These are phyloP conservation scores for Backusella macrospora DNA, from an alignment of 192 early-diverging fungal species.

Conservation along the genomic window DNA sequence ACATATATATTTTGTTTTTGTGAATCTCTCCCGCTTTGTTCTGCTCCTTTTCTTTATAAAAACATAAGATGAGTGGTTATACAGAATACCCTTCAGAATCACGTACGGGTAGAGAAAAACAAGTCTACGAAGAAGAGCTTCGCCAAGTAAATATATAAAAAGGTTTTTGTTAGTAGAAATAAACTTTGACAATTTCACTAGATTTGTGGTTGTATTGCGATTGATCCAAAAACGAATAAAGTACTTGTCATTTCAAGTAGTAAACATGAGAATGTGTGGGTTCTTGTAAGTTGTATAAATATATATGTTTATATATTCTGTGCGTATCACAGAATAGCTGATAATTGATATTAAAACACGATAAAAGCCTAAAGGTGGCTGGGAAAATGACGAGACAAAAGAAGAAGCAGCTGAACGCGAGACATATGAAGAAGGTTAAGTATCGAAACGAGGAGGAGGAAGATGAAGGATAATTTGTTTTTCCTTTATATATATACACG, in stretches of 20 bases:
- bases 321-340: background rate
- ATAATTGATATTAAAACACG: background rate
- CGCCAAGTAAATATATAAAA: slow-evolving; percentile 22
- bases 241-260: slow-evolving; percentile 54
- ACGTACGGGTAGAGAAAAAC: slow-evolving; percentile 32
- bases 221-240: slow-evolving; percentile 45
- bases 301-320: too few relatives aligned
- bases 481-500: too few relatives aligned
- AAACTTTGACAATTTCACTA: slow-evolving; percentile 7
- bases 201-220: slow-evolving; percentile 54
- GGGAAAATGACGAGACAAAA: slow-evolving; percentile 63
- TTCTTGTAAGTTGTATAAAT: slow-evolving; percentile 38
- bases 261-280: slow-evolving; percentile 52
- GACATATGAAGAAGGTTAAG: slow-evolving; percentile 58
- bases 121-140: slow-evolving; percentile 23
- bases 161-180: background rate
- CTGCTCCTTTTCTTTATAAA: too few relatives aligned
- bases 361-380: slow-evolving; percentile 61
- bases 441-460: too few relatives aligned
- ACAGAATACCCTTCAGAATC: slow-evolving; percentile 18
- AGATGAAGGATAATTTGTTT: background rate
- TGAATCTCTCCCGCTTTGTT: too few relatives aligned
- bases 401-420: slow-evolving; percentile 55
- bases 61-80: background rate
- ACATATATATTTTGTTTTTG: too few relatives aligned